Conservation (phyloP, 2,329 filamentous ascomycete species). For the Aschersonia sp. region DNA sequence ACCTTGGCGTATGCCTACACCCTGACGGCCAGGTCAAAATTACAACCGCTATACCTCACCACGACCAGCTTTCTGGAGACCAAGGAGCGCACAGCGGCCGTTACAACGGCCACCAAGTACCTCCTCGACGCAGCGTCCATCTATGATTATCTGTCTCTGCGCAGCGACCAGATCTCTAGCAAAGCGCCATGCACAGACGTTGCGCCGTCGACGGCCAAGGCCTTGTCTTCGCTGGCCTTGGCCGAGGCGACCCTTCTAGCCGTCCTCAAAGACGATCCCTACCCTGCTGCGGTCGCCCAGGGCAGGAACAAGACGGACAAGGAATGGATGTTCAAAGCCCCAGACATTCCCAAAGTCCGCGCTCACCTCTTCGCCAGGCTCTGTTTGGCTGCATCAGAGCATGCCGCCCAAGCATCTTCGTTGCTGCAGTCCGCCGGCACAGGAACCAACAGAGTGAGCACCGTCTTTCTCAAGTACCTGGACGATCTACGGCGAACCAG, state of each 20-base stretch:
- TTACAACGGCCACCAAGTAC: conserved; percentile 61
- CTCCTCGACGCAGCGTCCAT: conserved; percentile 68
- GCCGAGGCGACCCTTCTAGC: conserved; percentile 84
- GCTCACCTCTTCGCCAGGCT: conserved; percentile 78
- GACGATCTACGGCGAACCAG: conserved; percentile 62
- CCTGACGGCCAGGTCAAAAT: conserved; percentile 54
- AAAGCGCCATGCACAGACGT: conserved; percentile 38
- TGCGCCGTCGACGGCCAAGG: conserved; percentile 34
- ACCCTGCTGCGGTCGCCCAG: conserved; percentile 69
- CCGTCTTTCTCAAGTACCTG: conserved; percentile 56
- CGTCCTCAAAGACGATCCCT: conserved; percentile 89
- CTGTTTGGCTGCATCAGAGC: conserved; percentile 77
- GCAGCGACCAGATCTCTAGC: conserved; percentile 28
- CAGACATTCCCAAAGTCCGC: conserved; percentile 76
- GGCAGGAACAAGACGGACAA: conserved; percentile 69
- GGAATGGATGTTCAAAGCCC: conserved; percentile 94
- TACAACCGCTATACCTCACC: conserved; percentile 60
- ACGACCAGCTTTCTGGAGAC: conserved; percentile 43
- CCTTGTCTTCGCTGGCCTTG: conserved; percentile 52
- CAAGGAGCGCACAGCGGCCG: conserved; percentile 54
- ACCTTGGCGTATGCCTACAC: conserved; percentile 64
- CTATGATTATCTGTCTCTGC: conserved; percentile 54
- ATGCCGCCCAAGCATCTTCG: conserved; percentile 59
- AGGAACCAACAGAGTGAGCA: conserved; percentile 39
- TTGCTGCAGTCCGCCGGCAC: conserved; percentile 26